phyloP scores from a whole-genome alignment of 352 stramenopile genomes.

The Globisporangium radiosum region DNA sequence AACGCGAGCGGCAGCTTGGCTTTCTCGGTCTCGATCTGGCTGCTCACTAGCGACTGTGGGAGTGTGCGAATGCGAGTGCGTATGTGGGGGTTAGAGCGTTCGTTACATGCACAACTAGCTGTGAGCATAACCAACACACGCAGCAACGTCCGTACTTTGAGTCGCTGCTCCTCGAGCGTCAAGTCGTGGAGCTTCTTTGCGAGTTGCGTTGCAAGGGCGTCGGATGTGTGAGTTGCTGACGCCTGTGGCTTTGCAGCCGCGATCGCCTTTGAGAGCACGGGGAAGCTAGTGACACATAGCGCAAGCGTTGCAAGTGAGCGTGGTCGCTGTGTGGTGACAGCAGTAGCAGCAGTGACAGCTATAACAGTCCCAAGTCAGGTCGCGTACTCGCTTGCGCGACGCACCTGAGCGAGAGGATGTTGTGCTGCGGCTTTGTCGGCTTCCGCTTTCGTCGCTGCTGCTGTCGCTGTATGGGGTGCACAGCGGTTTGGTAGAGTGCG shows the following conservation, averaged over 20 bases:
- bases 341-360: neutral
- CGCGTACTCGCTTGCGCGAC: neutral
- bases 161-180: slow-evolving; percentile 12
- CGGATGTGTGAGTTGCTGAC: neutral
- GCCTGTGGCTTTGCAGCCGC: neutral
- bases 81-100: neutral
- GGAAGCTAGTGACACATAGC: slow-evolving; percentile 9
- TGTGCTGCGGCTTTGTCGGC: slow-evolving; percentile 3
- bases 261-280: slow-evolving; percentile 10
- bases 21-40: slow-evolving; percentile 46
- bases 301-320: too few species aligned
- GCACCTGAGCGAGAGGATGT: slow-evolving; percentile 29
- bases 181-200: slow-evolving; percentile 12
- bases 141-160: slow-evolving; percentile 4
- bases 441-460: slow-evolving; percentile 8
- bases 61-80: neutral
- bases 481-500: slow-evolving; percentile 2
- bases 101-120: neutral
- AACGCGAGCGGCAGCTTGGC: slow-evolving; percentile 57
- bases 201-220: neutral
- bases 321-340: neutral
- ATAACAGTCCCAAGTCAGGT: neutral
- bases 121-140: too few species aligned
- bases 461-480: neutral
- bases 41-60: slow-evolving; percentile 23